Conservation (phyloP, 495 filamentous ascomycete species). For the Xylaria acuta region DNA sequence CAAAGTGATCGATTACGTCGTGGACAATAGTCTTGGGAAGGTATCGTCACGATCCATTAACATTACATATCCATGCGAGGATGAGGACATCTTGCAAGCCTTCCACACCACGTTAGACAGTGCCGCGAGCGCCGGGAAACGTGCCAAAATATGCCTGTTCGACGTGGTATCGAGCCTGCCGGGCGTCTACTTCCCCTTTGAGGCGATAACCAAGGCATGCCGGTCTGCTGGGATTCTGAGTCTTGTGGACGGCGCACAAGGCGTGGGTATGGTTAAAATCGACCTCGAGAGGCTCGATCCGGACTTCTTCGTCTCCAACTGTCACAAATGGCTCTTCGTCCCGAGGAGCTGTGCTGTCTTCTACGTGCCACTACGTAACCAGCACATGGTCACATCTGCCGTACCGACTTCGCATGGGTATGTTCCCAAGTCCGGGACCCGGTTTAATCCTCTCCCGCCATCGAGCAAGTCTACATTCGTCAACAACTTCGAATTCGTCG, state of each 20-base stretch:
- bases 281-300: conserved; percentile 65
- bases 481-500: conserved; percentile 76
- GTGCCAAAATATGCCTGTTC: conserved; percentile 66
- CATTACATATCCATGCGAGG: conserved; percentile 60
- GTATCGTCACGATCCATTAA: conserved; percentile 47
- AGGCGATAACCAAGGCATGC: conserved; percentile 65
- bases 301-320: conserved; percentile 81
- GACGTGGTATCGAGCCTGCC: conserved; percentile 78
- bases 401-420: conserved; percentile 72
- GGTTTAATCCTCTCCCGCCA: conserved; percentile 58
- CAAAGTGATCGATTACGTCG: conserved; percentile 70
- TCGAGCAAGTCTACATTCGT: conserved; percentile 63
- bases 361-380: conserved; percentile 74
- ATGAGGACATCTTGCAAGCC: conserved; percentile 58
- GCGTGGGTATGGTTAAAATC: conserved; percentile 72
- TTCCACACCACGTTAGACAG: conserved; percentile 55
- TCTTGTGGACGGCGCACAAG: conserved; percentile 75
- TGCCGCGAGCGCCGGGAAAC: conserved; percentile 51
- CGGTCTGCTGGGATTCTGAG: conserved; percentile 61
- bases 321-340: conserved; percentile 86
- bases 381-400: conserved; percentile 70
- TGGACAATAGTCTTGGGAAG: conserved; percentile 57
- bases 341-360: conserved; percentile 77
- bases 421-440: conserved; percentile 36
- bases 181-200: conserved; percentile 76